These are phyloP conservation scores for Populus tomentosa DNA, from an alignment of 441 rosid genomes.

Conservation along the genomic window DNA sequence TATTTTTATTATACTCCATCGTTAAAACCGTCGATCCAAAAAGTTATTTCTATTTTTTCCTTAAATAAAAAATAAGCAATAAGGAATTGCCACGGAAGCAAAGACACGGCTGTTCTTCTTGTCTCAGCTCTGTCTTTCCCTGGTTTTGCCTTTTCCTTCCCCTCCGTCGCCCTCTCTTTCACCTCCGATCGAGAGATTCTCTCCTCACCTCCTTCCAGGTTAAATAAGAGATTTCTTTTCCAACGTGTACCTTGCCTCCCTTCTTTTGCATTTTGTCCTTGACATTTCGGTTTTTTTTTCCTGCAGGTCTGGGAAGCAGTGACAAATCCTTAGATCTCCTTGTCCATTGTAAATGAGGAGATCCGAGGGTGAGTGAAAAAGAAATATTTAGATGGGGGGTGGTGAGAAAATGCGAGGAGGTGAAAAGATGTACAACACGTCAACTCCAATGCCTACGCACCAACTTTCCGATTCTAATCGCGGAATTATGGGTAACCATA, in stretches of 20 bases:
- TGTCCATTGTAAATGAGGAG: neutral
- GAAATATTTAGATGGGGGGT: neutral
- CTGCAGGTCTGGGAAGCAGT: neutral
- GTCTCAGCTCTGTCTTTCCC: neutral
- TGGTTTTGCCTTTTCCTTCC: neutral
- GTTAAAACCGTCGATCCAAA: conserved; percentile 1
- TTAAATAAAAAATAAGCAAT: too few relatives aligned
- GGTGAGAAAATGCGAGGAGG: conserved; percentile 4
- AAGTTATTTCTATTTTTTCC: neutral
- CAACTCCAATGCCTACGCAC: conserved; percentile 19
- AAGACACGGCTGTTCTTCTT: neutral
- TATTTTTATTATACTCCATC: neutral
- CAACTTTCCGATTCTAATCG: conserved; percentile 38
- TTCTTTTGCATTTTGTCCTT: neutral
- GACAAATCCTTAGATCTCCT: neutral
- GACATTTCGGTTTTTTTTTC: neutral
- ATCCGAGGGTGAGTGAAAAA: neutral
- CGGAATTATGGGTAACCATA: conserved; percentile 22
- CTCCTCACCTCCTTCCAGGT: neutral
- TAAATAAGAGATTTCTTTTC: neutral
- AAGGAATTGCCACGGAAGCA: conserved; percentile 1
- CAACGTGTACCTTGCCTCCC: neutral
- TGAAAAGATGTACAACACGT: conserved; percentile 24
- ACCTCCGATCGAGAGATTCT: neutral
- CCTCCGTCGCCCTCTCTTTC: neutral